phyloP scores from a whole-genome alignment of 495 filamentous ascomycete species.

The Lasiosphaeria ovina region DNA sequence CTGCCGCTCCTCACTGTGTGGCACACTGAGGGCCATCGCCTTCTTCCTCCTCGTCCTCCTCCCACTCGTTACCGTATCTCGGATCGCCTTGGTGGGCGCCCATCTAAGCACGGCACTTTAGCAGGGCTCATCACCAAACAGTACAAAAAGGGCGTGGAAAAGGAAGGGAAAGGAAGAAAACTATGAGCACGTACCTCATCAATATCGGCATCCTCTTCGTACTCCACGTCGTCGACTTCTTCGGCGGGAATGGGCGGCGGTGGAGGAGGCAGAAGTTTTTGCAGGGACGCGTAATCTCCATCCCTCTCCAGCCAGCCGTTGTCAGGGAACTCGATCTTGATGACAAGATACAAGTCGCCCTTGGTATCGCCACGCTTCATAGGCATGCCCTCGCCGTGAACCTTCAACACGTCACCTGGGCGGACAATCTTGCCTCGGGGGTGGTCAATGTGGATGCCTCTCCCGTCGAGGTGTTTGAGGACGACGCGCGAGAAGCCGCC shows the following conservation, averaged over 20 bases:
- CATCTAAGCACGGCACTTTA: conserved; percentile 46
- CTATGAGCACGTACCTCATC: conserved; percentile 60
- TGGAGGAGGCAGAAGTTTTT: conserved; percentile 68
- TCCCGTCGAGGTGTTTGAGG: conserved; percentile 87
- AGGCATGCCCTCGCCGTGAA: conserved; percentile 91
- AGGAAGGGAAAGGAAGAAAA: not conserved
- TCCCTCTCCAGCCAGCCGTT: conserved; percentile 76
- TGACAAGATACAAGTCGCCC: conserved; percentile 83
- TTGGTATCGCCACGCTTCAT: conserved; percentile 75
- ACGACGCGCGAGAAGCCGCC: conserved; percentile 89
- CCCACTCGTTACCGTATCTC: conserved; percentile 66
- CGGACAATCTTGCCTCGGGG: conserved; percentile 71
- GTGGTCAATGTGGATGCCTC: conserved; percentile 80
- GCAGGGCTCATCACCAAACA: not conserved
- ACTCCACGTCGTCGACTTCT: conserved; percentile 82
- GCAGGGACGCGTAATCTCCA: conserved; percentile 61
- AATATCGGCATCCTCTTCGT: conserved; percentile 73
- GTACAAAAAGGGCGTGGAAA: too few species aligned
- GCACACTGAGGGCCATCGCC: conserved; percentile 69
- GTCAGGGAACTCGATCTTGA: conserved; percentile 87
- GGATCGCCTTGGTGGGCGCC: conserved; percentile 65
- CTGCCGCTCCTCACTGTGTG: conserved; percentile 62
- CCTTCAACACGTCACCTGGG: conserved; percentile 79
- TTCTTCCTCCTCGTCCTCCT: conserved; percentile 70
- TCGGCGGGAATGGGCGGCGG: conserved; percentile 60